Evolutionary conservation across 2,329 filamentous ascomycete species (phyloP).

Genomic region (Botryotinia narcissicola): DNA sequence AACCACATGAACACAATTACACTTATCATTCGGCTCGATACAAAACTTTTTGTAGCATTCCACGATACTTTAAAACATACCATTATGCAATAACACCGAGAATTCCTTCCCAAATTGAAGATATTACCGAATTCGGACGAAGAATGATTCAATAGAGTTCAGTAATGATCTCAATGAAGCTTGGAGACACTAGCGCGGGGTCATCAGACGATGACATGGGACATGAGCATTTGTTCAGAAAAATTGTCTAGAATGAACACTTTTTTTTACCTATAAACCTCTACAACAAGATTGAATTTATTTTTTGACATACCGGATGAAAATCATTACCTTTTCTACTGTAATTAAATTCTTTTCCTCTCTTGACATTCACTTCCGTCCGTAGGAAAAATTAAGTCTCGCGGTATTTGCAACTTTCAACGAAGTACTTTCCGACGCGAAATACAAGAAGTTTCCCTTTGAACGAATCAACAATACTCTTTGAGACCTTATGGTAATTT

Average conservation of each 20-base stretch:
- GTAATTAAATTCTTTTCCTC: neutral
- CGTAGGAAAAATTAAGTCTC: neutral
- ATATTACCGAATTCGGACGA: neutral
- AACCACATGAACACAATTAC: neutral
- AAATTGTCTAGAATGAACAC: neutral
- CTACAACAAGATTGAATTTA: neutral
- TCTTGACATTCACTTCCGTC: neutral
- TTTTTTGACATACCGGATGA: neutral
- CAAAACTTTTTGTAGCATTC: neutral
- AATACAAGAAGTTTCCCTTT: neutral
- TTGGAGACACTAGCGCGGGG: neutral
- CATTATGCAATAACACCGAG: constrained; percentile 11
- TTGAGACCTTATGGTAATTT: neutral
- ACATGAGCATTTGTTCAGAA: constrained; percentile 16
- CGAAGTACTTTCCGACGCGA: neutral
- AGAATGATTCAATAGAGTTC: constrained; percentile 8
- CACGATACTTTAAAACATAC: neutral
- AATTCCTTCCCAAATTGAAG: neutral
- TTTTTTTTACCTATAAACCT: neutral
- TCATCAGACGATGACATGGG: constrained; percentile 20
- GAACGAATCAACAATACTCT: neutral
- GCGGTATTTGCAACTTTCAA: neutral
- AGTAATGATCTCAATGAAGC: constrained; percentile 3
- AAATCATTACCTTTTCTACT: neutral
- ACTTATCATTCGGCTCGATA: neutral